Evolutionary conservation across 495 filamentous ascomycete genomes (phyloP).

Genomic region (Oleoguttula mirabilis): DNA sequence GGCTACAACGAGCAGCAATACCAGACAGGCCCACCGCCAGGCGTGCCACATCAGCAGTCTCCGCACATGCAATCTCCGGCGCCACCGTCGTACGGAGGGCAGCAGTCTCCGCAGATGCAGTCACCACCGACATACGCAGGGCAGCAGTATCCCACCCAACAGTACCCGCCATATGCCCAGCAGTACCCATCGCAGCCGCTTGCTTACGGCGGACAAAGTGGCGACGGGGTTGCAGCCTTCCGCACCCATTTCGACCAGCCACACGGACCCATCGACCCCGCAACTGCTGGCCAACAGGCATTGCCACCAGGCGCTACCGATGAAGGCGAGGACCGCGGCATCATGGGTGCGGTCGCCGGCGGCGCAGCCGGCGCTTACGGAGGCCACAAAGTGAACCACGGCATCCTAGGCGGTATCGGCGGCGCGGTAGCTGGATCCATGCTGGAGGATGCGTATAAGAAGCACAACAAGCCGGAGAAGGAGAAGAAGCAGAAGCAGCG

Average conservation of each 20-base stretch:
- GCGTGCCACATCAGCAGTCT: too few species aligned
- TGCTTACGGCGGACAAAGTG: neutral
- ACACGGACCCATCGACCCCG: slow-evolving; percentile 4
- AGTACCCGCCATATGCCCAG: slow-evolving; percentile 1
- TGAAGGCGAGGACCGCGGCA: slow-evolving; percentile 30
- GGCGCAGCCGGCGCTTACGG: slow-evolving; percentile 30
- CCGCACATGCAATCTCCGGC: too few species aligned
- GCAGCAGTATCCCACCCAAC: neutral
- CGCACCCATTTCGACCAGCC: slow-evolving; percentile 7
- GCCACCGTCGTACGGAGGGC: too few species aligned
- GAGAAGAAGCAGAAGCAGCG: slow-evolving; percentile 17
- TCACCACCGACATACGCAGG: neutral
- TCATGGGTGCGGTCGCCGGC: slow-evolving; percentile 29
- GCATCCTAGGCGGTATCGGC: slow-evolving; percentile 25
- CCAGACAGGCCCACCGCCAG: too few species aligned
- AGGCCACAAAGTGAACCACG: slow-evolving; percentile 29
- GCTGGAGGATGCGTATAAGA: slow-evolving; percentile 28
- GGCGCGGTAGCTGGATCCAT: slow-evolving; percentile 29
- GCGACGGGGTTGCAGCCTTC: slow-evolving; percentile 5
- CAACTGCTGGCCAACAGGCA: neutral
- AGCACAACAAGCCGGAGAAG: slow-evolving; percentile 13
- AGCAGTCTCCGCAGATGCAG: slow-evolving; percentile 4
- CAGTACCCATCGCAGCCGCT: slow-evolving; percentile 3
- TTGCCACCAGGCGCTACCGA: slow-evolving; percentile 1
- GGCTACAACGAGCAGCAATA: neutral